phyloP scores from a whole-genome alignment of 2,329 filamentous ascomycete species.

The Pseudopithomyces chartarum region DNA sequence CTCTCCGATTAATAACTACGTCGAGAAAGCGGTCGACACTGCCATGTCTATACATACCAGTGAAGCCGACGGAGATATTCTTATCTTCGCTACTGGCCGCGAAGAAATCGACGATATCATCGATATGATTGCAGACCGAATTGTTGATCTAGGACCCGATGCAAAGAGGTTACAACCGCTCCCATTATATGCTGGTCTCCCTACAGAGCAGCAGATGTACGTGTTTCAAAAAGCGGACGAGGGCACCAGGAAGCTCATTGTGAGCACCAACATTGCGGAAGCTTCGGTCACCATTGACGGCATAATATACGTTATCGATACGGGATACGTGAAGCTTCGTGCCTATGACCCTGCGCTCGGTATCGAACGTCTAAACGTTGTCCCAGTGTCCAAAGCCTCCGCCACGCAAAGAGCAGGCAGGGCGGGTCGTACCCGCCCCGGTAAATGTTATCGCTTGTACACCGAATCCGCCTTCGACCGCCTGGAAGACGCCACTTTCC shows the following conservation, averaged over 20 bases:
- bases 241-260: slow-evolving; percentile 86
- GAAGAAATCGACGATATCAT: slow-evolving; percentile 88
- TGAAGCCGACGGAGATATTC: slow-evolving; percentile 82
- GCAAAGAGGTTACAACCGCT: slow-evolving; percentile 69
- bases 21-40: slow-evolving; percentile 80
- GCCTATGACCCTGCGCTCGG: slow-evolving; percentile 83
- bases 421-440: slow-evolving; percentile 84
- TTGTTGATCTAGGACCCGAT: slow-evolving; percentile 64
- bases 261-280: slow-evolving; percentile 95
- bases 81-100: slow-evolving; percentile 89
- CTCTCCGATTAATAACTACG: slow-evolving; percentile 79
- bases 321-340: slow-evolving; percentile 87
- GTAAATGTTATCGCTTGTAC: slow-evolving; percentile 94
- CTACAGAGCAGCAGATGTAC: slow-evolving; percentile 91
- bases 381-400: slow-evolving; percentile 85
- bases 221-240: slow-evolving; percentile 85
- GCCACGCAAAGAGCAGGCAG: slow-evolving; percentile 90
- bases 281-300: slow-evolving; percentile 92
- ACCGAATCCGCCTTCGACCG: slow-evolving; percentile 73
- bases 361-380: slow-evolving; percentile 84
- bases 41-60: slow-evolving; percentile 85
- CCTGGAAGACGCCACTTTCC: slow-evolving; percentile 74
- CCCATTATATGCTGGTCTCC: slow-evolving; percentile 86
- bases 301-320: slow-evolving; percentile 88
- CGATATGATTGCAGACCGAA: slow-evolving; percentile 77